A percentile compares a stretch with the other conserved stretches of the same genome.
Conservation (phyloP, 225 moss, liverwort and hornwort genomes). For the Bryoerythrophyllum caledonicum region DNA sequence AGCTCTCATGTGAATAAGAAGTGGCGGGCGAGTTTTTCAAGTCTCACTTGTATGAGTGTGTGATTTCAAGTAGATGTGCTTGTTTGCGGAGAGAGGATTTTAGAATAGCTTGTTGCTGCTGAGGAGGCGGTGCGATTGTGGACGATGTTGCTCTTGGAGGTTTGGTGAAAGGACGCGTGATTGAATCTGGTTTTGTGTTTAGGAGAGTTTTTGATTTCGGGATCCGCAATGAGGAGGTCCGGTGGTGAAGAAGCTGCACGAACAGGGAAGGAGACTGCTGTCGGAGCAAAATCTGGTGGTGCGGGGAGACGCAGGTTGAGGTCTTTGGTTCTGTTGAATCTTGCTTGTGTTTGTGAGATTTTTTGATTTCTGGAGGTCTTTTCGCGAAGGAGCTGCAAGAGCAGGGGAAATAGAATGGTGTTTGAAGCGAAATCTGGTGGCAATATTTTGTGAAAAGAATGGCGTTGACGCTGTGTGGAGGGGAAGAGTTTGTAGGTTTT, state of each 20-base stretch:
- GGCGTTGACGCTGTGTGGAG: neutral
- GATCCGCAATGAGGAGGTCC: slow-evolving; percentile 44
- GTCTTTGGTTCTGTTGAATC: neutral
- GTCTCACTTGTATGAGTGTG: no score
- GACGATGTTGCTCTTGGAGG: neutral
- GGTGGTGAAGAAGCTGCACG: slow-evolving; percentile 38
- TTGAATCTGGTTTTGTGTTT: neutral
- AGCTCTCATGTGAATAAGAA: neutral
- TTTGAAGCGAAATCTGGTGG: neutral
- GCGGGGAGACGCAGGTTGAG: neutral
- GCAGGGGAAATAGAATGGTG: slow-evolving; percentile 42
- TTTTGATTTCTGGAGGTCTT: slow-evolving; percentile 38
- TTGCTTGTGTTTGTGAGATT: neutral
- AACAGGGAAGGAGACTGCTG: slow-evolving; percentile 39
- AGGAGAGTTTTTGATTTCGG: neutral
- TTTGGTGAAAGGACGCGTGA: neutral
- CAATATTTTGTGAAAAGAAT: neutral
- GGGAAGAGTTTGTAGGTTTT: neutral
- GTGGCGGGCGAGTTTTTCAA: no score
- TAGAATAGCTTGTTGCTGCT: no score
- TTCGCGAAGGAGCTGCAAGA: slow-evolving; percentile 39
- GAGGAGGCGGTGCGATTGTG: no score
- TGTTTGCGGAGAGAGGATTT: no score
- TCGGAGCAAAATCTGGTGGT: neutral
- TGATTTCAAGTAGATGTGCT: no score